Base-by-base conservation (phyloP, 108 stramenopile species). In the Schizochytrium sp. region DNA sequence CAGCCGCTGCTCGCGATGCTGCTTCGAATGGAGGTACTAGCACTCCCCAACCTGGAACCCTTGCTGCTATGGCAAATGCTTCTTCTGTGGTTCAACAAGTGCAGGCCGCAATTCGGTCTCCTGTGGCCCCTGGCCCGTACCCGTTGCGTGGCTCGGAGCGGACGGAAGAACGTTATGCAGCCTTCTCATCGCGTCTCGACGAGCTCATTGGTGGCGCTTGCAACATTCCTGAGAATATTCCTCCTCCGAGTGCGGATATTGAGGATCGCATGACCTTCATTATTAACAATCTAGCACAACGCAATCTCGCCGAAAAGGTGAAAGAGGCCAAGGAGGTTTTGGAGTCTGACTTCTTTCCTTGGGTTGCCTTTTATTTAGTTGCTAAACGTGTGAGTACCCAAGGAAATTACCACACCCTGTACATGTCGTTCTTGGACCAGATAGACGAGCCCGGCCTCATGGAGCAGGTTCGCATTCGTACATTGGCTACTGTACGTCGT, bases 361-460 rank as follows among this genome's bases (percentile, higher is more conserved):
- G 99, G 99, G 94, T 99, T 73, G 99, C 97, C 3, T 95, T 97
- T 90, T 99, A 97, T 90, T 92, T 99, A 45, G 98, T 99, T 38
- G 97, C 96, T 56, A 99, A 99, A 93, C 94, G 99, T 72, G 98
- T 99, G 91, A 96, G 95, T 90, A 96, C 97, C 17, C 98, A 99
- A 92, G 97, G 96, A 28, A 99, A 99, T 93, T 98, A 97, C 90
- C 98, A 99, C 88, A 93, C 93, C 38, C 90, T 98, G 56, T 99
- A 98, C 91, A 92, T 98, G 45, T 93, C 94, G 61, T 96, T 99
- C 89, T 91, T 99, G 28, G 97, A 98, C 88, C 92, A 95, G 90
- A 95, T 99, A 3, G 97, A 96, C 55, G 60, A 72, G 64, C 41
- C 56, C 15, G 97, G 96, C 3, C 94, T 99, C 10, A 90, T 96